Conservation (phyloP, 1,284 basidiomycete genomes). For the Takashimella tepidaria region DNA sequence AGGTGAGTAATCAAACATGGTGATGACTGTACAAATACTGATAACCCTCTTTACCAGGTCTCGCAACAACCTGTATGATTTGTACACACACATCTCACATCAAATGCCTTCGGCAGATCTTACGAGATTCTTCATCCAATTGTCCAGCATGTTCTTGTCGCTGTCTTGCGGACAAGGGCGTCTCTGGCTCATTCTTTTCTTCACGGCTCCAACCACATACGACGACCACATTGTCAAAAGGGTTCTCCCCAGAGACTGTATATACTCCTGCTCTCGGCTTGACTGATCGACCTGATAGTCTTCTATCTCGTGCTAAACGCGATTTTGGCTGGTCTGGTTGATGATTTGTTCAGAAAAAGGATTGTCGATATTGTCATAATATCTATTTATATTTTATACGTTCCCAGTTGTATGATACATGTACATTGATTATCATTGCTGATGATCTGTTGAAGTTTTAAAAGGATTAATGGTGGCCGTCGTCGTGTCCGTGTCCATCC, state of each 20-base stretch:
- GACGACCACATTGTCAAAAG: neutral
- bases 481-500: constrained; percentile 49
- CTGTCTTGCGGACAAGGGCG: constrained; percentile 22
- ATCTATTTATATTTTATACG: neutral
- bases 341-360: no score
- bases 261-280: neutral
- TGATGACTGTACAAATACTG: constrained; percentile 1
- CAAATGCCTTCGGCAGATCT: constrained; percentile 49
- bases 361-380: no score
- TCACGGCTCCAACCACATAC: constrained; percentile 6
- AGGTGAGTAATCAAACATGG: constrained; percentile 57
- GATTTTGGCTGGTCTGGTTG: neutral
- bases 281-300: neutral
- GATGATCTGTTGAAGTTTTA: neutral
- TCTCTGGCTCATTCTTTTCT: constrained; percentile 15
- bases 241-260: constrained; percentile 1
- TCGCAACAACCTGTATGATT: constrained; percentile 62
- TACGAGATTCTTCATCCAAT: constrained; percentile 9
- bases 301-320: neutral
- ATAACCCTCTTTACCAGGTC: constrained; percentile 50
- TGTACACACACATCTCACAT: constrained; percentile 66
- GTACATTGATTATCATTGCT: no score
- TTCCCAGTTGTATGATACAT: neutral
- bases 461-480: constrained; percentile 31
- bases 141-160: constrained; percentile 38